Percentiles rank a stretch among this genome's conserved stretches.
These are phyloP conservation scores for Torulaspora microellipsoides DNA, from an alignment of 805 yeast species.

Conservation along the genomic window DNA sequence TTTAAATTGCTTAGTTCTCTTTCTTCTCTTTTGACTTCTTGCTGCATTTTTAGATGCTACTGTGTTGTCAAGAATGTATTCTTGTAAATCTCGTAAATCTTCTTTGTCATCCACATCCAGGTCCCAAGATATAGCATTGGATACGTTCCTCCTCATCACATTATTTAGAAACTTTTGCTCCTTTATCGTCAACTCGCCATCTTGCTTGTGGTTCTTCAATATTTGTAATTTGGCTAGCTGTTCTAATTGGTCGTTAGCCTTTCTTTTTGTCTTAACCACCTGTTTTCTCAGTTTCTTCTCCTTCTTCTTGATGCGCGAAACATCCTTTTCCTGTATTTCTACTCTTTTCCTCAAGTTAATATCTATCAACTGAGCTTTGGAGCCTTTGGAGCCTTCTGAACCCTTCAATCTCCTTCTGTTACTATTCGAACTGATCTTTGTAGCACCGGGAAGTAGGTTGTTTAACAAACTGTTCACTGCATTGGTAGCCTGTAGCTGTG, in stretches of 20 bases:
- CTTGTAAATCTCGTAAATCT: conserved; percentile 43
- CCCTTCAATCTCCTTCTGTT: conserved; percentile 4
- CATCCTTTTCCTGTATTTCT: conserved; percentile 34
- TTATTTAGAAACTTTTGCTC: conserved; percentile 36
- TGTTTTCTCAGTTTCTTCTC: conserved; percentile 32
- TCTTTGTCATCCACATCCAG: conserved; percentile 34
- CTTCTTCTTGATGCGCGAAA: conserved; percentile 34
- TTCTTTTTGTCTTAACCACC: conserved; percentile 20
- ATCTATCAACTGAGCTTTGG: conserved; percentile 39
- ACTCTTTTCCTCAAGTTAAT: conserved; percentile 33
- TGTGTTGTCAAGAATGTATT: conserved; percentile 42
- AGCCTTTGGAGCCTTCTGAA: conserved; percentile 18
- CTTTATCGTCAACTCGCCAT: conserved; percentile 31
- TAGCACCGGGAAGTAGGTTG: conserved; percentile 37
- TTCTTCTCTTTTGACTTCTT: conserved; percentile 32
- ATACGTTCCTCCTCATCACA: conserved; percentile 37
- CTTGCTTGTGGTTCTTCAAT: conserved; percentile 32
- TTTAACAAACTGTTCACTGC: conserved; percentile 42
- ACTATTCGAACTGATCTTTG: conserved; percentile 12
- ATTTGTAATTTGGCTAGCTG: conserved; percentile 34
- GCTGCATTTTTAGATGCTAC: conserved; percentile 34
- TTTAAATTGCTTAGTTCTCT: conserved; percentile 29
- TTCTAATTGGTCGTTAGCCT: conserved; percentile 23
- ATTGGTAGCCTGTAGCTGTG: conserved; percentile 36
- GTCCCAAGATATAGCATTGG: conserved; percentile 41